These are phyloP conservation scores for Spirogloea muscicola DNA, from an alignment of 139 green algal genomes.

Conservation along the genomic window DNA sequence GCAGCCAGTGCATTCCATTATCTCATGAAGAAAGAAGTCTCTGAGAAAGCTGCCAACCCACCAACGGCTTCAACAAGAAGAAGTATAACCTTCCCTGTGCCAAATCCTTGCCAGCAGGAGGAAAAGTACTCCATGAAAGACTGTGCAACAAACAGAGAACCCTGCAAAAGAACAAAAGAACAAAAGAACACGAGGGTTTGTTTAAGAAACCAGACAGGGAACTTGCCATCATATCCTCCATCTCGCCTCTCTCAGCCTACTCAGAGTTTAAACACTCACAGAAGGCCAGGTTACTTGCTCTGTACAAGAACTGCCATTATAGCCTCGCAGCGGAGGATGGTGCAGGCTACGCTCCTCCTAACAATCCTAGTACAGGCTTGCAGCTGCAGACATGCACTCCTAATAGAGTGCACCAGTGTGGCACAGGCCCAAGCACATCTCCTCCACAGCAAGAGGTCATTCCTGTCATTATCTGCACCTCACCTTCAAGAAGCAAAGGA, in stretches of 20 bases:
- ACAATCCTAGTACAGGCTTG: neutral
- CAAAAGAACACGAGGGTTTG: neutral
- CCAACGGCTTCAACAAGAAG: slow-evolving; percentile 8
- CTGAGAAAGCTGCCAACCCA: neutral
- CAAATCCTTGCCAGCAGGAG: neutral
- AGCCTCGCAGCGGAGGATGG: neutral
- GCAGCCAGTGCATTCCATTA: no score
- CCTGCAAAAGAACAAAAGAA: slow-evolving; percentile 11
- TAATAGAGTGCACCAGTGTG: no score
- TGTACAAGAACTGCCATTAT: neutral
- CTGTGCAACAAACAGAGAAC: neutral
- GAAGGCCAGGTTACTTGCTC: no score
- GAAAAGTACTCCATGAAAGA: neutral
- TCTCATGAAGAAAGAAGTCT: neutral
- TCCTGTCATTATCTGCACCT: neutral
- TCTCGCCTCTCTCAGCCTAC: neutral
- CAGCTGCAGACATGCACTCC: no score
- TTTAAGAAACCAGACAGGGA: no score
- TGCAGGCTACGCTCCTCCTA: neutral
- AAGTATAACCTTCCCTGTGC: slow-evolving; percentile 7
- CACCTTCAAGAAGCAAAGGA: slow-evolving; percentile 18
- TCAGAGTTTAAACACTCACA: neutral
- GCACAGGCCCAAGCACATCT: neutral
- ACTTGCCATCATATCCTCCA: no score
- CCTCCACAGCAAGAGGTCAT: neutral